Evolutionary conservation across 768 basidiomycete genomes (phyloP).

Genomic region (Aureoboletus auriporus): DNA sequence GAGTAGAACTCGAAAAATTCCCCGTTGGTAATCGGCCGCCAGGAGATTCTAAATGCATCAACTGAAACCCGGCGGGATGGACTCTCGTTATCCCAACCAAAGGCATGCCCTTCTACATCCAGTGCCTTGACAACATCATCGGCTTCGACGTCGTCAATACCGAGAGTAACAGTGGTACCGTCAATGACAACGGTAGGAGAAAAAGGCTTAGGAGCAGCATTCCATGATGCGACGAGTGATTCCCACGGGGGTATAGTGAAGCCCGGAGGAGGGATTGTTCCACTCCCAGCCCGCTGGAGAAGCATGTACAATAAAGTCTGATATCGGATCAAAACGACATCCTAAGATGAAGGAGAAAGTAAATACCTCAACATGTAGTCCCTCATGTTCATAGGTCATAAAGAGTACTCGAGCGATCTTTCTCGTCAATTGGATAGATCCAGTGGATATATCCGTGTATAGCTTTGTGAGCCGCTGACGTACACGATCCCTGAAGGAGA

Average conservation of each 20-base stretch:
- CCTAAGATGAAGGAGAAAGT: not conserved
- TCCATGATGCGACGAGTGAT: slow-evolving; percentile 46
- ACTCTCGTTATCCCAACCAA: slow-evolving; percentile 95
- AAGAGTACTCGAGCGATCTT: slow-evolving; percentile 76
- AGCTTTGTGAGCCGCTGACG: slow-evolving; percentile 66
- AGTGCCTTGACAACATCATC: slow-evolving; percentile 47
- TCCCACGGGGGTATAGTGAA: slow-evolving; percentile 74
- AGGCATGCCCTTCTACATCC: slow-evolving; percentile 56
- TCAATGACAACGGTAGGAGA: slow-evolving; percentile 52
- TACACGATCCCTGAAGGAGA: slow-evolving; percentile 75
- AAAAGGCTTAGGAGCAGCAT: slow-evolving; percentile 38
- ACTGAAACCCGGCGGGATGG: slow-evolving; percentile 63
- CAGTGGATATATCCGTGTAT: slow-evolving; percentile 67
- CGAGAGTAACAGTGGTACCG: slow-evolving; percentile 57
- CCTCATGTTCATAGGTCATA: slow-evolving; percentile 92
- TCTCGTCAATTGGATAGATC: slow-evolving; percentile 48
- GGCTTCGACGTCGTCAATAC: slow-evolving; percentile 79
- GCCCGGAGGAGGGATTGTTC: slow-evolving; percentile 74
- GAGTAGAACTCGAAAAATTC: slow-evolving; percentile 73
- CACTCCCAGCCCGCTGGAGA: slow-evolving; percentile 71
- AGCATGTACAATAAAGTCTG: slow-evolving; percentile 94
- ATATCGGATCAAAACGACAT: slow-evolving; percentile 2
- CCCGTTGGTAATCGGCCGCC: slow-evolving; percentile 85
- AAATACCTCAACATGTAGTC: slow-evolving; percentile 72
- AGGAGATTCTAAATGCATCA: slow-evolving; percentile 69